These are phyloP conservation scores for Lolium rigidum DNA, from an alignment of 176 grass and related monocot genomes.

Conservation along the genomic window DNA sequence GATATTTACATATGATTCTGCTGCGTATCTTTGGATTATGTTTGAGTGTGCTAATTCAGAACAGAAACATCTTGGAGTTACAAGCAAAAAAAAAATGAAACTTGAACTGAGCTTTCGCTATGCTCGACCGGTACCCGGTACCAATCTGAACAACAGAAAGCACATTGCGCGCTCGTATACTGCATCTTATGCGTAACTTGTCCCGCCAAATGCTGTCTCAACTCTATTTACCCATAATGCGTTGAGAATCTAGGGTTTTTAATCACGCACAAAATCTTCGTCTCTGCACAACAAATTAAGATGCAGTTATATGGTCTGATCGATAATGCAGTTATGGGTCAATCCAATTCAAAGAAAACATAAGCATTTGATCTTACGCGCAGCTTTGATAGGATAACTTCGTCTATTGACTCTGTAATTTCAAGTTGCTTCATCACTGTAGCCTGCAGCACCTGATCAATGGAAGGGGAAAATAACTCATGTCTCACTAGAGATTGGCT, in stretches of 20 bases:
- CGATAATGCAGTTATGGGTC: not conserved
- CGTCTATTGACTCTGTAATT: conserved; percentile 77
- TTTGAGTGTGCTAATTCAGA: too few species aligned
- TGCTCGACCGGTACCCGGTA: too few species aligned
- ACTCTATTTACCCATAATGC: too few species aligned
- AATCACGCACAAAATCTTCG: conserved; percentile 66
- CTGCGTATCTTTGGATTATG: too few species aligned
- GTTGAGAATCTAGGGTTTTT: not conserved
- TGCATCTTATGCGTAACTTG: too few species aligned
- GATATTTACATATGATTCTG: too few species aligned
- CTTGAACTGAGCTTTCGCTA: too few species aligned
- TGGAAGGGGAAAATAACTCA: not conserved
- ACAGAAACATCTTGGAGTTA: too few species aligned
- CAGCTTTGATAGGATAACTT: conserved; percentile 58
- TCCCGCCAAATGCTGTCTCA: too few species aligned
- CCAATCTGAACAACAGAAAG: too few species aligned
- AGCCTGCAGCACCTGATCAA: conserved; percentile 77
- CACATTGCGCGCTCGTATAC: too few species aligned
- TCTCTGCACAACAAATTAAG: conserved; percentile 45
- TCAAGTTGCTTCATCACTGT: conserved; percentile 82
- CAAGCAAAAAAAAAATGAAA: too few species aligned
- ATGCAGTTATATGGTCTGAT: conserved; percentile 3
- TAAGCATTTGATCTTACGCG: conserved; percentile 51
- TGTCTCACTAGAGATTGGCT: not conserved
- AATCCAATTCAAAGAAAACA: conserved; percentile 10